Percentiles rank a stretch among this genome's conserved stretches.
These are phyloP conservation scores for Tardiomyces digboiensis DNA, from an alignment of 1,139 yeast species.

Conservation along the genomic window DNA sequence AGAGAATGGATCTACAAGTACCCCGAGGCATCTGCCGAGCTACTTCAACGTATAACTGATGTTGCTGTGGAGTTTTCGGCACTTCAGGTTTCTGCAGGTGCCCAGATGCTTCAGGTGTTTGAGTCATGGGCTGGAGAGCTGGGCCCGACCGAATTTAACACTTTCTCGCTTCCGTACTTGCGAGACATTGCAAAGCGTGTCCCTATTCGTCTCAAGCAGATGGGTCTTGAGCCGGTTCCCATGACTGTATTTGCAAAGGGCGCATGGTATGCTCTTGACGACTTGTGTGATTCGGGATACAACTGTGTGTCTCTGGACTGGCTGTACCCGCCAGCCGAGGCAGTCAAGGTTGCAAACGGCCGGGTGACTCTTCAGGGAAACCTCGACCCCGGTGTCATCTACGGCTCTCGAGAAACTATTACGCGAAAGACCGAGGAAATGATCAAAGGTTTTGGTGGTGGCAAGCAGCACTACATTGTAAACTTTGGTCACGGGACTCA, in stretches of 20 bases:
- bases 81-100: constrained; percentile 94
- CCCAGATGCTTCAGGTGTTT: constrained; percentile 93
- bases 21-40: constrained; percentile 60
- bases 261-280: constrained; percentile 95
- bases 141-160: constrained; percentile 80
- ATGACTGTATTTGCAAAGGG: constrained; percentile 91
- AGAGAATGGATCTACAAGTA: constrained; percentile 86
- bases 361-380: constrained; percentile 91
- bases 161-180: constrained; percentile 83
- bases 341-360: constrained; percentile 66
- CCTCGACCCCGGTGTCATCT: constrained; percentile 89
- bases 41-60: constrained; percentile 74
- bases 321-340: constrained; percentile 80
- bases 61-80: constrained; percentile 90
- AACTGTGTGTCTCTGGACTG: constrained; percentile 88
- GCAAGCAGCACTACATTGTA: constrained; percentile 81
- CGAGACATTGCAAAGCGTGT: constrained; percentile 63
- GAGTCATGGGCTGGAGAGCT: constrained; percentile 99
- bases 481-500: constrained; percentile 98
- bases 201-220: constrained; percentile 58
- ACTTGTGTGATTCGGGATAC: constrained; percentile 76
- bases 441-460: constrained; percentile 89
- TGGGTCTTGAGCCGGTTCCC: constrained; percentile 73
- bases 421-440: constrained; percentile 73
- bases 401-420: constrained; percentile 79